Conservation (phyloP, 176 grass and related monocot species). For the Oryza officinalis region DNA sequence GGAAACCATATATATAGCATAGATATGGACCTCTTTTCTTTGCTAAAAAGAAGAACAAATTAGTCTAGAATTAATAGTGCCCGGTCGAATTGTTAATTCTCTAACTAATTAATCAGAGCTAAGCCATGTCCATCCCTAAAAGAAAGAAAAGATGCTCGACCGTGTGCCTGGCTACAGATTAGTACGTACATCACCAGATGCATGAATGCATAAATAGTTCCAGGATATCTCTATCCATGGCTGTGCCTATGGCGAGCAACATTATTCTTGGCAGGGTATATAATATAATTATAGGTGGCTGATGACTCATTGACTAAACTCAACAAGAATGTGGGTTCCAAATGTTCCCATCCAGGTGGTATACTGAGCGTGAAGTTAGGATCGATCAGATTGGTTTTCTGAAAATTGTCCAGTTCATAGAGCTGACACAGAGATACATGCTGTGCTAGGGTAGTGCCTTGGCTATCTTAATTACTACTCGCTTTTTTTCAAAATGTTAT, state of each 20-base stretch:
- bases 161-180: not conserved
- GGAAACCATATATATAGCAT: not conserved
- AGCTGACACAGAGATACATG: not conserved
- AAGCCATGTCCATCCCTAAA: not conserved
- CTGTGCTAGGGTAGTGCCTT: not conserved
- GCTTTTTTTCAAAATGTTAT: no score
- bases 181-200: not conserved
- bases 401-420: conserved; percentile 5
- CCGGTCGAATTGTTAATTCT: not conserved
- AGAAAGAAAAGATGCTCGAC: conserved; percentile 25
- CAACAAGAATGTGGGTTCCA: conserved; percentile 22
- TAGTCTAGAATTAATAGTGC: conserved; percentile 1
- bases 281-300: not conserved
- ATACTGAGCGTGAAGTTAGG: conserved; percentile 9
- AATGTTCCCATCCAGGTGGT: conserved; percentile 20
- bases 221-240: conserved; percentile 16
- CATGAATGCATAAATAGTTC: conserved; percentile 1
- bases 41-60: conserved; percentile 6
- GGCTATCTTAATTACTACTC: not conserved
- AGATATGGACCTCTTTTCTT: conserved; percentile 17
- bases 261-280: not conserved
- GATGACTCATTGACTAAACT: not conserved
- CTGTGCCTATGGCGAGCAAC: conserved; percentile 26
- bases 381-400: conserved; percentile 27
- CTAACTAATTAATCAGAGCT: not conserved